Base-by-base conservation (phyloP, 768 basidiomycete species). In the Rhizopogon rudus region DNA sequence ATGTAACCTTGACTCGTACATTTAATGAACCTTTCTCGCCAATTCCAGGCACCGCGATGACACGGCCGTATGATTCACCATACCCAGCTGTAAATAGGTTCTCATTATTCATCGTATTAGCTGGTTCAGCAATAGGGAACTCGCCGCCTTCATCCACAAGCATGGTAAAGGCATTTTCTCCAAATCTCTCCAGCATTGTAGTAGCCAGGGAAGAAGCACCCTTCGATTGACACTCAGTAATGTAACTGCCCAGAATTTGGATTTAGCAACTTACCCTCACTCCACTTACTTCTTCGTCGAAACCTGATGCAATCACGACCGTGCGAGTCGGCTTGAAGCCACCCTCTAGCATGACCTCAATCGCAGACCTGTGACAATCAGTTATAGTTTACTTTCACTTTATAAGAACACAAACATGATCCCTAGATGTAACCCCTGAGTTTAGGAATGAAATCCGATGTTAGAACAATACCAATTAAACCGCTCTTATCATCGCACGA, bases 121-220 rank as follows among this genome's bases (percentile, higher is more conserved):
- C 14, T 13, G 13, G 48, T 33, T 9, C 13, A 39, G 28, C 16
- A 53, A 31, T 22, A 16, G 10, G 31, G 22, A 13, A 71, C 73
- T 60, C 66, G 82, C 88, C 80, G 45, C 92, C 91, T 75, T 96
- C 93, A 63, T 96, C 93, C n/a, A 96, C 76, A 43, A 94, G 68
- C 61, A 93, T 75, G 0, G 87, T 81, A 65, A 93, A 81, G 5
- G 79, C 77, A 63, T 91, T 67, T 49, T 79, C 64, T n/a, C 91
- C 91, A 64, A 88, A 93, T 3, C 71, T 74, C 3, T 73, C 57
- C 44, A 79, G 64, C 40, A 95, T 70, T 33, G 71, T 71, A 16
- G 71, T 65, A 3, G 75, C 71, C 22, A 87, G 72, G 9, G 63
- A 58, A 5, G 64, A 68, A 3, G 84, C 85, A 29, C 84, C 85